phyloP scores from a whole-genome alignment of 148 eudicot genomes.

The Nyssa sinensis region DNA sequence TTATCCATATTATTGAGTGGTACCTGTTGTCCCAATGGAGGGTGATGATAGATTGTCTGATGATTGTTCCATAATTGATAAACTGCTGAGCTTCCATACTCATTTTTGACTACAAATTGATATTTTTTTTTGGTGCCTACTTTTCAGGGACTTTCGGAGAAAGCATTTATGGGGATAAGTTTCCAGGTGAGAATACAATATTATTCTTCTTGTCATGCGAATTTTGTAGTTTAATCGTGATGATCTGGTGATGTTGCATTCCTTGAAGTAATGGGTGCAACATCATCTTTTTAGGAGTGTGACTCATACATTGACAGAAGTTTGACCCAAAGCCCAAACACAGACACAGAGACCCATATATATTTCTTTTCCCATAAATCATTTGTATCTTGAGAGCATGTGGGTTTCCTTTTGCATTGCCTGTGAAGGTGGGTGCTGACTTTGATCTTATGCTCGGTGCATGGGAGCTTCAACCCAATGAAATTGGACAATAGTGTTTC shows the following conservation, averaged over 20 bases:
- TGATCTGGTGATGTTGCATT: not conserved
- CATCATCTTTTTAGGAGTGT: conserved; percentile 4
- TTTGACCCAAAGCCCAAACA: not conserved
- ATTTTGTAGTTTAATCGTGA: not conserved
- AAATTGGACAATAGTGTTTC: conserved; percentile 35
- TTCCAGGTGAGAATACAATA: conserved; percentile 65
- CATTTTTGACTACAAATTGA: not conserved
- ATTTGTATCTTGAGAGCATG: conserved; percentile 37
- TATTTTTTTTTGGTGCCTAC: not conserved
- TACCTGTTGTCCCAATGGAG: not conserved
- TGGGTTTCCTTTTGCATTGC: conserved; percentile 45
- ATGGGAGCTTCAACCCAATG: conserved; percentile 44
- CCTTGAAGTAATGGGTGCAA: not conserved
- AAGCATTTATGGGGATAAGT: conserved; percentile 83
- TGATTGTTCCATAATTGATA: not conserved
- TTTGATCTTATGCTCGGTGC: conserved; percentile 47
- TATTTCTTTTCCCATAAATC: conserved; percentile 19
- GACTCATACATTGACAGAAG: not conserved
- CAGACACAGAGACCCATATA: conserved; percentile 6
- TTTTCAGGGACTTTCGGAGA: conserved; percentile 87
- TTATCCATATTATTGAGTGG: not conserved
- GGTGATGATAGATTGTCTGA: not conserved
- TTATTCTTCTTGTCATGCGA: not conserved
- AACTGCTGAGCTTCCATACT: not conserved
- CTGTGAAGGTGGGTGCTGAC: conserved; percentile 49